These are phyloP conservation scores for Ajuga reptans DNA, from an alignment of 305 asterid species.

Conservation along the genomic window DNA sequence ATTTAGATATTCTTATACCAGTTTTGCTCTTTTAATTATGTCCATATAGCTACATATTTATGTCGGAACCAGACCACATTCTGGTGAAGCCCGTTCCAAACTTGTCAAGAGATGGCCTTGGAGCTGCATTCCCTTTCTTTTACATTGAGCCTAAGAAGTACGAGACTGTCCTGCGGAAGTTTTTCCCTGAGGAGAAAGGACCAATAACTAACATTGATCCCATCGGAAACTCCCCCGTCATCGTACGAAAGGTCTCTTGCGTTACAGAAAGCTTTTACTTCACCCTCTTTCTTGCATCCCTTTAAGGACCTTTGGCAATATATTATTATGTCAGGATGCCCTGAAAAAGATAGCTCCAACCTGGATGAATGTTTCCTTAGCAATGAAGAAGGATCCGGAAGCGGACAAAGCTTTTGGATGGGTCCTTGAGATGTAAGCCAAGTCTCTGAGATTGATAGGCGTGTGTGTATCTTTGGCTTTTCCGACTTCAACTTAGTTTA, in stretches of 20 bases:
- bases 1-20: background rate
- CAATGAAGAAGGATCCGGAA: constrained; percentile 88
- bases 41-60: constrained; percentile 67
- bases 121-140: constrained; percentile 90
- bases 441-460: constrained; percentile 5
- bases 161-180: constrained; percentile 62
- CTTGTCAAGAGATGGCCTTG: constrained; percentile 54
- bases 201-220: constrained; percentile 82
- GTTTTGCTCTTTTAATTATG: background rate
- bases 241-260: constrained; percentile 62
- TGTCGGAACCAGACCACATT: constrained; percentile 95
- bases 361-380: constrained; percentile 95
- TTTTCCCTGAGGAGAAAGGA: constrained; percentile 64
- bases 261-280: background rate
- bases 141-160: constrained; percentile 84
- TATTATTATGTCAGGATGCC: constrained; percentile 35
- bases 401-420: constrained; percentile 92
- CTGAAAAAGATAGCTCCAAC: constrained; percentile 76
- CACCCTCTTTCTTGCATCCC: constrained; percentile 6
- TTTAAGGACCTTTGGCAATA: background rate
- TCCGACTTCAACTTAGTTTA: background rate
- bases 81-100: constrained; percentile 89
- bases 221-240: constrained; percentile 93
- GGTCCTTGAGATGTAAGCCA: constrained; percentile 87
- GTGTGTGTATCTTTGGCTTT: background rate